Conservation (phyloP, 2,329 filamentous ascomycete species). For the Penicillium sclerotigenum region DNA sequence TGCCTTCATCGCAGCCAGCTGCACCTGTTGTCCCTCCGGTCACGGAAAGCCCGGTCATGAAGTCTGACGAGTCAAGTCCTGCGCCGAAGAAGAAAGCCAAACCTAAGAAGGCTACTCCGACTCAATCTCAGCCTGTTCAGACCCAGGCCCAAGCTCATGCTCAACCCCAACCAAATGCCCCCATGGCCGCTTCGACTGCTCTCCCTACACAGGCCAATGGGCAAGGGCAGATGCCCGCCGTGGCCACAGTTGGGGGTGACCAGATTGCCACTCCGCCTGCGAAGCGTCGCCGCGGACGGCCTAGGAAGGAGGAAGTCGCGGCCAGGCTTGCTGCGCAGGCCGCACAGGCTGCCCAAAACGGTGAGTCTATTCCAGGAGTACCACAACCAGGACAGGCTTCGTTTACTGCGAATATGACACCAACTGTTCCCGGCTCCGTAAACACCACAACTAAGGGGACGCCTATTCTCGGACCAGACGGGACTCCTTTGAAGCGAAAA, state of each 20-base stretch:
- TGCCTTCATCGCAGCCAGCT: constrained; percentile 7
- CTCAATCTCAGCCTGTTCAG: not conserved
- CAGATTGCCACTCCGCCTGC: constrained; percentile 6
- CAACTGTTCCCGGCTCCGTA: constrained; percentile 10
- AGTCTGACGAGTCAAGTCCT: constrained; percentile 16
- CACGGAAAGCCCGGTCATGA: constrained; percentile 4
- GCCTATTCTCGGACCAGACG: constrained; percentile 22
- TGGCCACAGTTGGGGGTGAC: constrained; percentile 6
- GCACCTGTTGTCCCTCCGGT: constrained; percentile 2
- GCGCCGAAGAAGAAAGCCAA: constrained; percentile 23
- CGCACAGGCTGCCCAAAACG: constrained; percentile 17
- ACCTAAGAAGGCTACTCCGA: constrained; percentile 6
- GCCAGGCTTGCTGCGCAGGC: constrained; percentile 20
- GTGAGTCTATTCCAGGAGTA: constrained; percentile 12
- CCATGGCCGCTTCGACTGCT: not conserved
- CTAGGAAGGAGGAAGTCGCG: constrained; percentile 26
- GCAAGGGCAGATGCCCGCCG: constrained; percentile 8
- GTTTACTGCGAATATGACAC: constrained; percentile 22
- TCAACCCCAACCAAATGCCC: not conserved
- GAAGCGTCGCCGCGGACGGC: constrained; percentile 25
- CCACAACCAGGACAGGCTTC: constrained; percentile 21
- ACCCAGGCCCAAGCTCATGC: constrained; percentile 1
- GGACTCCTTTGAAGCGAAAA: constrained; percentile 28
- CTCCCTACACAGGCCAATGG: constrained; percentile 17
- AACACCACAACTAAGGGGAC: constrained; percentile 5